Conservation (phyloP, 306 rosid genomes). For the Sechiopsis laciniata region DNA sequence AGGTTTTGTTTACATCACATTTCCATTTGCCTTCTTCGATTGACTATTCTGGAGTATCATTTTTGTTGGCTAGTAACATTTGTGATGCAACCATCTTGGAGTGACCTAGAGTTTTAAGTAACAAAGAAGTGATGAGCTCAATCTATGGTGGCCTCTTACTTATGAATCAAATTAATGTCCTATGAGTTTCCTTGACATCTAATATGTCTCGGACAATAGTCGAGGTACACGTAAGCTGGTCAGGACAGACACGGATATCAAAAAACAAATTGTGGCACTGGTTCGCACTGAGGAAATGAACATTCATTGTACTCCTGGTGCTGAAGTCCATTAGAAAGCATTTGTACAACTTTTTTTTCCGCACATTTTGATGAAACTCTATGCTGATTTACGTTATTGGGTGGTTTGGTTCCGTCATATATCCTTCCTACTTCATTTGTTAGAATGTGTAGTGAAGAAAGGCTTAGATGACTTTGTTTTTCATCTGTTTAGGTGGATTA, state of each 20-base stretch:
- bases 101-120: no score
- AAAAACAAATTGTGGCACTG: not conserved
- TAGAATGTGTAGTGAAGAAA: not conserved
- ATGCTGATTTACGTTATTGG: not conserved
- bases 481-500: constrained; percentile 68
- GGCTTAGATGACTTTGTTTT: constrained; percentile 21
- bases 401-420: not conserved
- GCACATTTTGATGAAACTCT: not conserved
- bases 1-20: not conserved
- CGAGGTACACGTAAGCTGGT: no score
- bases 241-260: no score
- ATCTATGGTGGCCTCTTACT: no score
- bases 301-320: not conserved
- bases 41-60: not conserved
- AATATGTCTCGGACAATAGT: no score
- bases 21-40: not conserved
- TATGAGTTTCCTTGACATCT: no score
- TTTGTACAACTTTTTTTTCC: not conserved
- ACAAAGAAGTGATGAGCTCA: no score
- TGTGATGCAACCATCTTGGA: not conserved
- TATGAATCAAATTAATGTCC: no score
- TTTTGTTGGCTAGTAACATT: not conserved
- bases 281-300: not conserved
- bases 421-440: not conserved
- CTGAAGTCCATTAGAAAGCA: not conserved